Percentiles rank a stretch among this genome's conserved stretches.
phyloP scores from a whole-genome alignment of 768 basidiomycete species.

The Amanita pseudoporphyria region DNA sequence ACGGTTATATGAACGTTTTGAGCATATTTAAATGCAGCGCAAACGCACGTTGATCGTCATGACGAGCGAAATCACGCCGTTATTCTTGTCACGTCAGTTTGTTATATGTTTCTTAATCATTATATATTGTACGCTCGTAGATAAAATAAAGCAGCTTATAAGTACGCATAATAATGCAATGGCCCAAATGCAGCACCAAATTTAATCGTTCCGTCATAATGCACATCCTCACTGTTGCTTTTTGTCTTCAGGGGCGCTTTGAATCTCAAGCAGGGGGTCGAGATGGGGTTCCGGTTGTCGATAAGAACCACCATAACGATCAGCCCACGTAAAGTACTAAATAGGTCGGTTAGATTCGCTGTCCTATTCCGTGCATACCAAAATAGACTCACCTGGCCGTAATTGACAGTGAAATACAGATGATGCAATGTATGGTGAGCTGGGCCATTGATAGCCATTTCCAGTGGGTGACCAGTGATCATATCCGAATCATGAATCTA shows the following conservation, averaged over 20 bases:
- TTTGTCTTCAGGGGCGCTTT: conserved; percentile 16
- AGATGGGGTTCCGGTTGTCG: conserved; percentile 76
- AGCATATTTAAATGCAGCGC: not conserved
- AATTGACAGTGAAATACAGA: conserved; percentile 94
- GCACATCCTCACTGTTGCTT: conserved; percentile 16
- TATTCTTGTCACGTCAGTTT: not conserved
- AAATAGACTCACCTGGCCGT: conserved; percentile 60
- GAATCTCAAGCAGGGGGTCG: conserved; percentile 76
- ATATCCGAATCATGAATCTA: conserved; percentile 99
- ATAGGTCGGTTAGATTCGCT: conserved; percentile 4
- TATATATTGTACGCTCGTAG: not conserved
- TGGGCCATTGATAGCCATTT: conserved; percentile 92
- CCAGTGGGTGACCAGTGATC: conserved; percentile 85
- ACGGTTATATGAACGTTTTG: not conserved
- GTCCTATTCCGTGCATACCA: not conserved
- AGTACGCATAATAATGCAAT: conserved; percentile 3
- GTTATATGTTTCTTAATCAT: not conserved
- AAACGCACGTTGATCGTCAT: not conserved
- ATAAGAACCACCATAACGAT: conserved; percentile 76
- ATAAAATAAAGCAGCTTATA: not conserved
- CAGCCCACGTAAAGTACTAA: conserved; percentile 96
- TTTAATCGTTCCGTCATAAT: not conserved
- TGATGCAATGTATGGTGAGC: conserved; percentile 98
- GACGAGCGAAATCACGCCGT: not conserved
- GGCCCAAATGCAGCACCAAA: not conserved